phyloP scores from a whole-genome alignment of 495 filamentous ascomycete species.

The Penicillium maclennaniae region DNA sequence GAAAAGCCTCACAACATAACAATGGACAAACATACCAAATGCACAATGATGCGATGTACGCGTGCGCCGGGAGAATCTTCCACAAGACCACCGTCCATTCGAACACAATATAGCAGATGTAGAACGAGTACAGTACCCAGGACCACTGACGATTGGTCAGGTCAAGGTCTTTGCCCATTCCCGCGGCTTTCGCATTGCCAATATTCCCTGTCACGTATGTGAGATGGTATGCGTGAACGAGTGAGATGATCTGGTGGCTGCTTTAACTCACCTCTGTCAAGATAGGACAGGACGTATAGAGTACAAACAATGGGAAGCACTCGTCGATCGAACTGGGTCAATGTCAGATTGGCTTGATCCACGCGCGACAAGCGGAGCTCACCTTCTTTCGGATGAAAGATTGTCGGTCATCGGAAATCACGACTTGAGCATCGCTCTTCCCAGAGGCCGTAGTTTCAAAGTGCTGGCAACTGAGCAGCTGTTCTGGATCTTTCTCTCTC shows the following conservation, averaged over 20 bases:
- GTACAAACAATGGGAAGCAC: constrained; percentile 28
- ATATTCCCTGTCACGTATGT: constrained; percentile 39
- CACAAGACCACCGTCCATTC: constrained; percentile 40
- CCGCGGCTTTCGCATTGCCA: constrained; percentile 56
- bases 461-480: neutral
- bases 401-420: constrained; percentile 6
- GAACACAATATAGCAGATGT: constrained; percentile 40
- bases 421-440: neutral
- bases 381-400: constrained; percentile 18
- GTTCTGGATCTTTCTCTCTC: neutral
- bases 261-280: constrained; percentile 17
- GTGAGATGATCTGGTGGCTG: neutral
- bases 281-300: constrained; percentile 28
- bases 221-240: neutral
- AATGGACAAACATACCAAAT: constrained; percentile 25
- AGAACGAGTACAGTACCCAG: constrained; percentile 70
- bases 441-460: constrained; percentile 2
- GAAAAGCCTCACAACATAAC: too few relatives aligned
- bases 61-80: constrained; percentile 54
- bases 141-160: constrained; percentile 46
- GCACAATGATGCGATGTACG: constrained; percentile 30
- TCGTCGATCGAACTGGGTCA: constrained; percentile 21
- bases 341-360: neutral
- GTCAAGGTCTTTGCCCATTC: constrained; percentile 50
- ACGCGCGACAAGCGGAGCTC: neutral